Evolutionary conservation across 768 basidiomycete genomes (phyloP).

Genomic region (Baorangia bicolor): DNA sequence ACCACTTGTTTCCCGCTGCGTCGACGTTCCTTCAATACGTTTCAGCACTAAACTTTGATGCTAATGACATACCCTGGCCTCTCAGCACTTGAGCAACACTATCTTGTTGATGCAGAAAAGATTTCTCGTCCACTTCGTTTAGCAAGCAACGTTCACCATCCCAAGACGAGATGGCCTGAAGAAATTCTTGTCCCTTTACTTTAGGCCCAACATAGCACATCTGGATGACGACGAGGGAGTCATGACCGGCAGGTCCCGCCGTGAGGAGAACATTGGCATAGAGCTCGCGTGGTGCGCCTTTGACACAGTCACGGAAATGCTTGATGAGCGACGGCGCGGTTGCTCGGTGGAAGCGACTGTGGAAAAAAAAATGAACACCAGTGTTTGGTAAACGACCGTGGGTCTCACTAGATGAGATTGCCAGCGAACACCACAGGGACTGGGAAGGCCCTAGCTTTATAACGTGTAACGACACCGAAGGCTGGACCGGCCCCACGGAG

Average conservation of each 20-base stretch:
- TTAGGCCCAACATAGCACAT: slow-evolving; percentile 84
- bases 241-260: slow-evolving; percentile 80
- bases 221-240: slow-evolving; percentile 87
- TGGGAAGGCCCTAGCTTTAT: slow-evolving; percentile 85
- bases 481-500: slow-evolving; percentile 80
- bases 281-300: slow-evolving; percentile 80
- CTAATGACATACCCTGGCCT: slow-evolving; percentile 60
- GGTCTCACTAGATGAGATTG: slow-evolving; percentile 83
- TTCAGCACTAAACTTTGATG: neutral
- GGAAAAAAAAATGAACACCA: slow-evolving; percentile 8
- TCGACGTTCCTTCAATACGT: neutral
- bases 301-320: slow-evolving; percentile 92
- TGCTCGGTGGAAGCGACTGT: slow-evolving; percentile 81
- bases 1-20: slow-evolving; percentile 83
- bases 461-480: slow-evolving; percentile 85
- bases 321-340: slow-evolving; percentile 86
- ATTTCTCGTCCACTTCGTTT: slow-evolving; percentile 90
- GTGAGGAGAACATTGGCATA: slow-evolving; percentile 91
- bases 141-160: slow-evolving; percentile 82
- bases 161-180: slow-evolving; percentile 86
- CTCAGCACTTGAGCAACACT: slow-evolving; percentile 88
- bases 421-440: slow-evolving; percentile 91
- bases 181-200: slow-evolving; percentile 71
- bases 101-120: slow-evolving; percentile 86
- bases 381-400: neutral